Evolutionary conservation across 164 flowering plant genomes (phyloP), one percentile per base, ranked within the genome.

Genomic region (Pachysandra terminalis): DNA sequence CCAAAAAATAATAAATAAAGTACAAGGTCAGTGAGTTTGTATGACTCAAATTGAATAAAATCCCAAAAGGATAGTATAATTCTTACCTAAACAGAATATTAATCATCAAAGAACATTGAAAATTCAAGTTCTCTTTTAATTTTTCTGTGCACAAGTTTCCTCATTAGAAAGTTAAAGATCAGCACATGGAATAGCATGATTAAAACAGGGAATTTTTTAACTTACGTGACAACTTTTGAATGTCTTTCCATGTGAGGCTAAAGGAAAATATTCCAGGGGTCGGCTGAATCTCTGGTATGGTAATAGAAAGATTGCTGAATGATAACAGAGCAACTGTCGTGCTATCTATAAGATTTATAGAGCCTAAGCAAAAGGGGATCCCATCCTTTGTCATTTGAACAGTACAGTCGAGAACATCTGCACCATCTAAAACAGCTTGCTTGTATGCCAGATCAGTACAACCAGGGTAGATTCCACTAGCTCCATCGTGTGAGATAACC

Each of bases 311-410:
- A 65, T 24, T 71, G 69, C 68, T 73, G 67, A 83, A 92, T 9
- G 15, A 14, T 28, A 90, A 59, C 70, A 80, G 80, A 58, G 79
- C 76, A 69, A 78, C 85, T 0, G 54, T 81, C 59, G 96, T 87
- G 68, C 81, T 73, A 14, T 82, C 85, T 21, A 87, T 67, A 70
- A 96, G 95, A 84, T 95, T 82, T 57, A 83, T 80, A 51, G 94
- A 86, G 70, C 76, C 68, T 35, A 86, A 68, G 81, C 99, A 96
- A 73, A 90, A 74, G 45, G 95, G 90, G 53, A 85, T 54, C 5
- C 89, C 89, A 70, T 93, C 98, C 61, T 76, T 78, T 45, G 99
- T 73, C 79, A 95, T 79, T 80, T 95, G 99, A 59, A 95, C 97
- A 48, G 84, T 73, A 71, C 99, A 96, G 73, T 93, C 99, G 72